These are phyloP conservation scores for Flaveria trinervia DNA, from an alignment of 129 eudicot species.

Conservation along the genomic window DNA sequence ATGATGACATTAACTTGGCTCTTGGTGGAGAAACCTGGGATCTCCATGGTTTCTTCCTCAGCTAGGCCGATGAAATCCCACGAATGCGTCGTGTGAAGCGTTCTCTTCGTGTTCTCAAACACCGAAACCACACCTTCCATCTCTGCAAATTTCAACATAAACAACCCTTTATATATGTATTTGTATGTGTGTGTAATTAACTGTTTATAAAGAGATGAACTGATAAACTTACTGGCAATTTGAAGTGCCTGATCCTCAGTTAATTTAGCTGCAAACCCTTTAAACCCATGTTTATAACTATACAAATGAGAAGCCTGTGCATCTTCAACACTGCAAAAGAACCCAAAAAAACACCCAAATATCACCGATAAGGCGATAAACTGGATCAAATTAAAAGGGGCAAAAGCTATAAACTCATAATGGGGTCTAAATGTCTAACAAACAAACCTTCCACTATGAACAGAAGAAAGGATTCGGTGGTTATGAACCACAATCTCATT, in stretches of 20 bases:
- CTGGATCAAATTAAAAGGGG: background rate
- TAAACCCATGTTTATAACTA: constrained; percentile 80
- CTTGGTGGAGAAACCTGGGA: constrained; percentile 76
- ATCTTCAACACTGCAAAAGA: constrained; percentile 52
- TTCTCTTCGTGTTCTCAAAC: constrained; percentile 62
- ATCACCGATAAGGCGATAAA: too few species aligned
- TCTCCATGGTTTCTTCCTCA: constrained; percentile 79
- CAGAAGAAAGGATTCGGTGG: constrained; percentile 63
- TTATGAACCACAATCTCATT: constrained; percentile 62
- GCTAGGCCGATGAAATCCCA: constrained; percentile 91
- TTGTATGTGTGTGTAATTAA: background rate
- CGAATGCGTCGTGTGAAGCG: constrained; percentile 84
- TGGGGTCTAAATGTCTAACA: background rate
- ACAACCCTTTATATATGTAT: background rate
- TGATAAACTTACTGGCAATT: constrained; percentile 48
- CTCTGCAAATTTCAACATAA: constrained; percentile 46
- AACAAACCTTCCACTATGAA: constrained; percentile 68
- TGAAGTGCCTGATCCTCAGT: constrained; percentile 73
- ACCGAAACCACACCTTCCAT: constrained; percentile 94
- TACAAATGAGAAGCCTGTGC: constrained; percentile 78
- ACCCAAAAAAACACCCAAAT: constrained; percentile 1
- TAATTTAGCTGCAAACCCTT: constrained; percentile 90
- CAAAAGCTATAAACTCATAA: background rate
- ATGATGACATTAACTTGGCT: constrained; percentile 86
- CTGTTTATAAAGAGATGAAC: background rate